Evolutionary conservation across 345 rosid species (phyloP), one percentile per base, ranked within the genome.

Genomic region (Combretum micranthum): DNA sequence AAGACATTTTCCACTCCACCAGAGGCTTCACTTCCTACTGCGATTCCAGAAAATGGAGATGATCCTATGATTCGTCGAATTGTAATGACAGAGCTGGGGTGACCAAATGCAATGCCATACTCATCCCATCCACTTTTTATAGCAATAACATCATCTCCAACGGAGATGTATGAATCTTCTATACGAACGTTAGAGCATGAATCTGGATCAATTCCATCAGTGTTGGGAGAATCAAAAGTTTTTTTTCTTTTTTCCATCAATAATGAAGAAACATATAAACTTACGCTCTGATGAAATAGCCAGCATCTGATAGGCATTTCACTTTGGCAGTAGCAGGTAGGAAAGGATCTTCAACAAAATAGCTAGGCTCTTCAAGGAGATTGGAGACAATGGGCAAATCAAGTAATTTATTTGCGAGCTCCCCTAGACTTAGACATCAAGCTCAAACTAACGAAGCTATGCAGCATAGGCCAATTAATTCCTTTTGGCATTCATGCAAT

Each of bases 171-270:
- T 1, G 93, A 83, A 72, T 92, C 98, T 71, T 92, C 96, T 74
- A 92, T 88, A 76, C 98, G 88, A 67, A 92, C 90, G 64, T 86
- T 84, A 5, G 65, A 61, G 83, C 96, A 79, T 43, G 98, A 92
- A 76, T 92, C 98, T 92, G 77, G 96, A 79, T 91, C 98, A 53
- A 91, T 77, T 63, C 98, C 98, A 75, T 91, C 98, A 7, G 98
- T 91, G 63, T 91, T 91, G 54, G 98, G 98, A 0, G 97, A 91
- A 74, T 82, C 94, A 22, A 46, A 57, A 17, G 98, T n/a, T n/a
- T n/a, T n/a, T n/a, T n/a, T n/a, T n/a, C n/a, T n/a, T n/a, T n/a
- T n/a, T n/a, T n/a, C n/a, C n/a, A n/a, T n/a, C n/a, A n/a, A n/a
- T n/a, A n/a, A n/a, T n/a, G n/a, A n/a, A n/a, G n/a, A n/a, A n/a